Base-by-base conservation (phyloP, 2,329 filamentous ascomycete genomes). In the Sporothrix sp. region DNA sequence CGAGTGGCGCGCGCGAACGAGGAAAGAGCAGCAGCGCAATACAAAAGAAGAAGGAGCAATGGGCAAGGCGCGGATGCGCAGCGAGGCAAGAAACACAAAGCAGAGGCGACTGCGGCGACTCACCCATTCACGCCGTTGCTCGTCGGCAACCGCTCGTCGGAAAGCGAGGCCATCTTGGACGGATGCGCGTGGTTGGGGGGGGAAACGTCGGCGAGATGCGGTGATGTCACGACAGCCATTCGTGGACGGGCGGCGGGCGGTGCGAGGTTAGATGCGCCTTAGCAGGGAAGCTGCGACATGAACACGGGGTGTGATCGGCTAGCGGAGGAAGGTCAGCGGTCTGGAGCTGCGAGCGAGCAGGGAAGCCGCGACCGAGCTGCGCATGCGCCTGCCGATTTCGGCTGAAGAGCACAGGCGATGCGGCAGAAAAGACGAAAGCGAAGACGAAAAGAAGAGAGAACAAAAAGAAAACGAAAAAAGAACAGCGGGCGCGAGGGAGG, bases 221-320 rank as follows among this genome's bases (percentile, higher is more conserved):
- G 70, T 58, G 74, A 74, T 56, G 74, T 70, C 74, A 78, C 78
- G 61, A 69, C 69, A 70, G 72, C 71, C 67, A 71, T 72, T 66
- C 66, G 71, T 39, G 27, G 27, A 16, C 10, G 32, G 32, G 10
- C n/a, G 21, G 27, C 9, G 16, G 36, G 21, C 30, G 62, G 60
- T 54, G 56, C 9, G 16, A 27, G 8, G 32, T 32, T 23, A 25
- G 40, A 57, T 58, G 49, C 58, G 56, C 50, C 52, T 46, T 51
- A 57, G 55, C 51, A 16, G 55, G 56, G 56, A 57, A 54, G 59
- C 57, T 57, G 65, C 64, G 61, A 67, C 68, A 70, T 68, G 56
- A 66, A 70, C 44, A 51, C 69, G 49, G 28, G 21, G 9, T 18
- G 44, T 37, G 46, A 49, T 36, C 42, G 11, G 47, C 38, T 49